Base-by-base conservation (phyloP, 345 rosid species). In the Carallia brachiata region DNA sequence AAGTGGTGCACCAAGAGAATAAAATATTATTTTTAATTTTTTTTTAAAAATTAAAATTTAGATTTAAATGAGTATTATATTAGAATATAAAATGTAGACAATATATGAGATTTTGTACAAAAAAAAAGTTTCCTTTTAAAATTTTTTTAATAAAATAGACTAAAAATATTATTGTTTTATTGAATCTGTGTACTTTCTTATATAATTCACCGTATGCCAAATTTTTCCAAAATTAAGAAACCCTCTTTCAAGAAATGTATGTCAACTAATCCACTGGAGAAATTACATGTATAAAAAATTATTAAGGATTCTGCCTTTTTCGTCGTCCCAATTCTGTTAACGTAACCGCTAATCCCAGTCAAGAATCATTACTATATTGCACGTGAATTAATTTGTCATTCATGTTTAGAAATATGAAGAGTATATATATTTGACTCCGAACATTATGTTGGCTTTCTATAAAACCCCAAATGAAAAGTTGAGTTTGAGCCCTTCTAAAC, bases 211-310 rank as follows among this genome's bases (percentile, higher is more conserved):
- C 23, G 23, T 23, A 23, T 23, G 23, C 23, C 23, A 23, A 23
- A 23, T 23, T 23, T 23, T 23, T 23, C 23, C 23, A 23, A 23
- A 50, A 61, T 70, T 70, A n/a, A 50, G 58, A 66, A 60, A 61
- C 68, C 72, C 7, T n/a, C 54, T 40, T 55, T 55, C 77, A 68
- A 47, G 77, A 68, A 67, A 74, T 62, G 72, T 54, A 68, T 74
- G 67, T 36, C 53, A n/a, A 67, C 77, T 66, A 73, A 61, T 62
- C 71, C 62, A 52, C 58, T 65, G 36, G 44, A 32, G 13, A 53
- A 66, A 52, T 52, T 19, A 16, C 3, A n/a, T 7, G 17, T 52
- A 6, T 68, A 28, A 61, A 30, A 16, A 64, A 62, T 18, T 40
- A 40, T 47, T 28, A 58, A 19, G n/a, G 55, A 52, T 73, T 57